Evolutionary conservation across 2,329 filamentous ascomycete genomes (phyloP), one percentile per base, ranked within the genome.

Genomic region (Alternaria sp.): DNA sequence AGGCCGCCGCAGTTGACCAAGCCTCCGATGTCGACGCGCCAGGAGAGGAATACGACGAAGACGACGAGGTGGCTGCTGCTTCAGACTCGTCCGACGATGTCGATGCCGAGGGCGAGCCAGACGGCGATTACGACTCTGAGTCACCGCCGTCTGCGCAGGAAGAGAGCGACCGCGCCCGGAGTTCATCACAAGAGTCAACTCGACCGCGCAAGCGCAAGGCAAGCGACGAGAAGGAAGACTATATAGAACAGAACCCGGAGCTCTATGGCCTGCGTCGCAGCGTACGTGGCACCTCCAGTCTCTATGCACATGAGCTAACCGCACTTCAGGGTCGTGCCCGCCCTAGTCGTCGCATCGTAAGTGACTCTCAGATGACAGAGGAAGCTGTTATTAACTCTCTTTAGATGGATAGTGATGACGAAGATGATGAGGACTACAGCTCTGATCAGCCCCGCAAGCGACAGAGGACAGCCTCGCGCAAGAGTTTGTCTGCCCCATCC

Each of bases 231-330:
- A 92, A 95, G 71, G 92, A 95, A 71, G 90, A 95, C 60, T 94
- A 89, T 75, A 97, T 98, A 71, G 87, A 90, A 72, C 91, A 92
- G 74, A 97, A 99, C 74, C 95, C 95, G 45, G 93, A 97, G 81
- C 85, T 99, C 9, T 99, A 98, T 82, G 95, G 95, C 49, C 85
- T 99, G 69, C 89, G 95, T 71, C 88, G 95, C 82, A 99, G 95
- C 83, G 94, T 95, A 89, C 65, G 91, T 81, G 60, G 43, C 57
- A 65, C 61, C 59, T 18, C 27, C 41, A 53, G 28, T 58, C 48
- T 57, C 54, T 18, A 56, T 51, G 28, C 46, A 50, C 60, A 52
- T 55, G 36, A 60, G 77, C 79, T 82, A 73, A 81, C 73, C 65
- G 48, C 52, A 63, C 54, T 57, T 34, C 65, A 86, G 84, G 83